A percentile compares a stretch with the other conserved stretches of the same genome.
These are phyloP conservation scores for Sporothrix humicola DNA, from an alignment of 2,329 filamentous ascomycete species.

Conservation along the genomic window DNA sequence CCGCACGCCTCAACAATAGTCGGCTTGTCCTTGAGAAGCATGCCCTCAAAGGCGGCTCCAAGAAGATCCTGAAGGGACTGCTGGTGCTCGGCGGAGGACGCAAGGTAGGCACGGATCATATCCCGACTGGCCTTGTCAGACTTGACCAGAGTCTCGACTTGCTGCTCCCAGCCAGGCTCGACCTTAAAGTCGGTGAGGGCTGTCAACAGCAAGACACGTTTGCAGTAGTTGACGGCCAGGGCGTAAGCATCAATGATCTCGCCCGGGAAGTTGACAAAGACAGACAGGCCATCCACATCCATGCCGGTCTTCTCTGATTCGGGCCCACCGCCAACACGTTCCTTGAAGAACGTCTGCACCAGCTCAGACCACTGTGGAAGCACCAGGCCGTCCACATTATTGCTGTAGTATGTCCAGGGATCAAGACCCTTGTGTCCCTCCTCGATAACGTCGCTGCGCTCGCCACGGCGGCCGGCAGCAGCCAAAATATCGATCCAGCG, in stretches of 20 bases:
- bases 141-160: constrained; percentile 73
- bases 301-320: constrained; percentile 41
- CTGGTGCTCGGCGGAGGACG: constrained; percentile 35
- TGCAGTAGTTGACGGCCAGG: constrained; percentile 72
- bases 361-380: constrained; percentile 61
- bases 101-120: constrained; percentile 62
- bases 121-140: constrained; percentile 70
- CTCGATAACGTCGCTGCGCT: constrained; percentile 83
- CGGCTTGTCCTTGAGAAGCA: constrained; percentile 51
- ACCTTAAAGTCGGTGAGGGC: constrained; percentile 59
- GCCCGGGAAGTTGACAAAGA: constrained; percentile 56
- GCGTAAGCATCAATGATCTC: constrained; percentile 63
- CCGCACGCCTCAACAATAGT: constrained; percentile 55
- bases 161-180: constrained; percentile 83
- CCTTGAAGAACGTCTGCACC: constrained; percentile 56
- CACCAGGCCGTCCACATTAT: constrained; percentile 45
- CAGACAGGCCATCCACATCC: constrained; percentile 48
- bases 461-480: constrained; percentile 67
- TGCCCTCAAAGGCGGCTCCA: constrained; percentile 62
- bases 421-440: constrained; percentile 89
- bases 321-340: constrained; percentile 30
- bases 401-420: constrained; percentile 59
- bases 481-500: constrained; percentile 91
- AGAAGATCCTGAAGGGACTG: constrained; percentile 53
- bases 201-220: constrained; percentile 57